These are phyloP conservation scores for Dendrocalamus sinicus DNA, from an alignment of 176 grass and related monocot species.

Conservation along the genomic window DNA sequence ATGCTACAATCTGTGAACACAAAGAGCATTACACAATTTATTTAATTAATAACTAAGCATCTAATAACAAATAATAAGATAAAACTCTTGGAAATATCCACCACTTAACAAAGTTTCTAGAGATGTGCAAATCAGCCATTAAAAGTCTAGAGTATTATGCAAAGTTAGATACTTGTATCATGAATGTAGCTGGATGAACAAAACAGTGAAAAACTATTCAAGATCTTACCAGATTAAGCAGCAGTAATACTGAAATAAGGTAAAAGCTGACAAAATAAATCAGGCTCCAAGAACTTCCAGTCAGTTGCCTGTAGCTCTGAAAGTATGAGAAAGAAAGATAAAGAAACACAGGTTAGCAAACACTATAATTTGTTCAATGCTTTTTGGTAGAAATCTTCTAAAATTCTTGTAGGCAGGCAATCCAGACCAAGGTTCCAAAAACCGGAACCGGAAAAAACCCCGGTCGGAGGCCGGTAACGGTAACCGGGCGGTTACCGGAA, in stretches of 20 bases:
- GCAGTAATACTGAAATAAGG: constrained; percentile 79
- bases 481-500: too few species aligned
- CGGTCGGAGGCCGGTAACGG: too few species aligned
- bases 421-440: too few species aligned
- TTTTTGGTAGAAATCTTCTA: constrained; percentile 25
- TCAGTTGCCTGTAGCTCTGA: constrained; percentile 89
- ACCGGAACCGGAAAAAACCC: too few species aligned
- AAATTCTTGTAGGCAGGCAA: constrained; percentile 11
- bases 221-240: constrained; percentile 92
- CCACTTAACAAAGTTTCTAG: constrained; percentile 4
- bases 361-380: constrained; percentile 2
- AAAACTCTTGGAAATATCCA: constrained; percentile 22
- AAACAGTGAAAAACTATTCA: not conserved
- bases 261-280: constrained; percentile 97
- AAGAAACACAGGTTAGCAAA: constrained; percentile 31
- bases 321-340: constrained; percentile 44
- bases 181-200: not conserved
- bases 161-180: constrained; percentile 16
- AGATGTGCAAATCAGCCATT: not conserved
- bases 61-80: constrained; percentile 35
- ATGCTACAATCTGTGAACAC: constrained; percentile 86
- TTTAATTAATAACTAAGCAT: constrained; percentile 43
- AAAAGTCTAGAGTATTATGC: not conserved
- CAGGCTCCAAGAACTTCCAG: constrained; percentile 90
- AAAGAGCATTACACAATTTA: not conserved